Percentiles rank a stretch among this genome's conserved stretches.
phyloP scores from a whole-genome alignment of 345 rosid species.

The Leavenworthia alabamica region DNA sequence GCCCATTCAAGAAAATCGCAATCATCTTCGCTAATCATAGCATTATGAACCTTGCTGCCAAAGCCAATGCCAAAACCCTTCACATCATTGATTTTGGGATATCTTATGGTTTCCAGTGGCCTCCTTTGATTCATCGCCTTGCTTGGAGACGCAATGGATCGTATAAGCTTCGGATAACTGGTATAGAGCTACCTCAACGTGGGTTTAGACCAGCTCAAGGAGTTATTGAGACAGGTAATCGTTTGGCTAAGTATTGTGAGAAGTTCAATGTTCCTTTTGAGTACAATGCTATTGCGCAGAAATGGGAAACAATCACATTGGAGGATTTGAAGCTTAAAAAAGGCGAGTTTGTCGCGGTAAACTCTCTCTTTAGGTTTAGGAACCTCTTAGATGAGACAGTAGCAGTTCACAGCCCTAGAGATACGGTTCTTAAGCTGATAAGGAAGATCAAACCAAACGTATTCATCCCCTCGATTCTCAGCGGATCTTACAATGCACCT shows the following conservation, averaged over 20 bases:
- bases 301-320: constrained; percentile 62
- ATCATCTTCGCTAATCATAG: constrained; percentile 48
- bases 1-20: constrained; percentile 56
- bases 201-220: constrained; percentile 81
- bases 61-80: constrained; percentile 44
- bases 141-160: constrained; percentile 44
- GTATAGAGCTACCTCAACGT: constrained; percentile 67
- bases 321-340: constrained; percentile 48
- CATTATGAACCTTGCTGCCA: constrained; percentile 29
- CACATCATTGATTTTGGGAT: constrained; percentile 86
- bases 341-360: constrained; percentile 59
- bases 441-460: constrained; percentile 53
- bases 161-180: constrained; percentile 77
- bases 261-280: constrained; percentile 60
- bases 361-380: constrained; percentile 48
- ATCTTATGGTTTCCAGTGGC: constrained; percentile 83
- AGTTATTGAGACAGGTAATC: constrained; percentile 54
- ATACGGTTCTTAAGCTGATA: constrained; percentile 45
- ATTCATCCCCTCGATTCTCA: constrained; percentile 39
- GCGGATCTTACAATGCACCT: constrained; percentile 63
- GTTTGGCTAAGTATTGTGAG: constrained; percentile 63
- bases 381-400: constrained; percentile 68
- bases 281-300: constrained; percentile 58
- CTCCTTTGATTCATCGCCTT: constrained; percentile 51
- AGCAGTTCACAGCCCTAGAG: constrained; percentile 48